phyloP scores from a whole-genome alignment of 441 rosid species.

The Cnidoscolus chayamansa region DNA sequence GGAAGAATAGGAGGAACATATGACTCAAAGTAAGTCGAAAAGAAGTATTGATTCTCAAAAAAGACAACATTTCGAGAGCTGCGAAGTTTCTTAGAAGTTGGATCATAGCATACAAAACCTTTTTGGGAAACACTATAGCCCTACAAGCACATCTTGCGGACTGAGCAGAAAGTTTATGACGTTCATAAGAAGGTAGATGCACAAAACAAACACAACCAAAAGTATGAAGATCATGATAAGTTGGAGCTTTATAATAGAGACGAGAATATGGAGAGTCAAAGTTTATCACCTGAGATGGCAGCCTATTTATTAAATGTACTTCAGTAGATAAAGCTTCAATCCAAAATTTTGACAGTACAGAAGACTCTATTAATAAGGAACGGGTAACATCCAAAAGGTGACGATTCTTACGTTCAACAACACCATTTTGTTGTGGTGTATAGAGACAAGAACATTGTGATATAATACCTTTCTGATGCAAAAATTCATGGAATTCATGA shows the following conservation, averaged over 20 bases:
- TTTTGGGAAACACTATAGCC: background rate
- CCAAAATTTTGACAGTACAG: slow-evolving; percentile 3
- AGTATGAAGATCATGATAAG: too few relatives aligned
- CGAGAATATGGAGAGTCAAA: background rate
- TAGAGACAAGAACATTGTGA: background rate
- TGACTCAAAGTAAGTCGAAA: too few relatives aligned
- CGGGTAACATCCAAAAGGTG: background rate
- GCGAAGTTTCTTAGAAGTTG: too few relatives aligned
- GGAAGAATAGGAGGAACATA: too few relatives aligned
- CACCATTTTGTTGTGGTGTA: slow-evolving; percentile 7
- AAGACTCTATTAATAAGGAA: background rate
- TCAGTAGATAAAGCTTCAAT: background rate
- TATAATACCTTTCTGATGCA: background rate
- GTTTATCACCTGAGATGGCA: background rate
- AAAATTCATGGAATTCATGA: background rate
- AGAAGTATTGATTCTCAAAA: too few relatives aligned
- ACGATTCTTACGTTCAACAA: background rate
- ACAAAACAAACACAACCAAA: too few relatives aligned
- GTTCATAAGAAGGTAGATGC: too few relatives aligned
- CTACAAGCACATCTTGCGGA: background rate
- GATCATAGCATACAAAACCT: background rate
- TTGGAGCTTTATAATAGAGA: too few relatives aligned
- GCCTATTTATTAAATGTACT: background rate
- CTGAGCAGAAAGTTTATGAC: too few relatives aligned
- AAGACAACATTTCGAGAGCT: too few relatives aligned